Base-by-base conservation (phyloP, 352 stramenopile genomes). In the Aphanomyces euteiches region DNA sequence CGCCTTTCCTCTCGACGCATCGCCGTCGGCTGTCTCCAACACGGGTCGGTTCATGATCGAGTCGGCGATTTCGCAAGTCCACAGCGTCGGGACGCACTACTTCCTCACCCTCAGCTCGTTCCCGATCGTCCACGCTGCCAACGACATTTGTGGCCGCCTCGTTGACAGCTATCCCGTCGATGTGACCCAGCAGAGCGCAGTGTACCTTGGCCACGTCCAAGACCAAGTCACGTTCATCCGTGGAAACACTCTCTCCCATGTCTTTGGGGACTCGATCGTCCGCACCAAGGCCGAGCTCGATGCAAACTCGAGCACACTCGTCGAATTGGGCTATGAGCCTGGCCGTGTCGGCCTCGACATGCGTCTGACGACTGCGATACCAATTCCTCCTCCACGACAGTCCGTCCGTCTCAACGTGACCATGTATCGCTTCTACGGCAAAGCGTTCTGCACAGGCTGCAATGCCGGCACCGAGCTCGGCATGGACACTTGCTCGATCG, bases 361-460 rank as follows among this genome's bases (percentile, higher is more conserved):
- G 45, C 64, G 47, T 17, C 53, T 70, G 21, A 70, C 64, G 6
- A 61, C 54, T 28, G 13, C 54, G 5, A 39, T 61, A 17, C 54
- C 13, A 13, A 39, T 61, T 12, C 54, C 54, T 1, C 34, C 34
- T 12, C 50, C 54, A 19, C 19, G 19, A 15, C 13, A 61, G 7
- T 13, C 54, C 21, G 3, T 36, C 36, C 1, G 10, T 37, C 5
- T 17, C 8, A 61, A 61, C n/a, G 54, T 61, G 13, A 61, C 54
- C 54, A 61, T 61, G 54, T 70, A 61, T 48, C 28, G 50, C 19
- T 59, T 70, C 40, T 63, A 39, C 17, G 12, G 17, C 34, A 61
- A 53, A 43, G 19, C 40, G 34, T 70, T 70, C 38, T 70, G 64
- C 19, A 40, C 64, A 8, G 64, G 64, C 7, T 70, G 64, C 40